phyloP scores from a whole-genome alignment of 352 stramenopile genomes.

The Globisporangium nunn region DNA sequence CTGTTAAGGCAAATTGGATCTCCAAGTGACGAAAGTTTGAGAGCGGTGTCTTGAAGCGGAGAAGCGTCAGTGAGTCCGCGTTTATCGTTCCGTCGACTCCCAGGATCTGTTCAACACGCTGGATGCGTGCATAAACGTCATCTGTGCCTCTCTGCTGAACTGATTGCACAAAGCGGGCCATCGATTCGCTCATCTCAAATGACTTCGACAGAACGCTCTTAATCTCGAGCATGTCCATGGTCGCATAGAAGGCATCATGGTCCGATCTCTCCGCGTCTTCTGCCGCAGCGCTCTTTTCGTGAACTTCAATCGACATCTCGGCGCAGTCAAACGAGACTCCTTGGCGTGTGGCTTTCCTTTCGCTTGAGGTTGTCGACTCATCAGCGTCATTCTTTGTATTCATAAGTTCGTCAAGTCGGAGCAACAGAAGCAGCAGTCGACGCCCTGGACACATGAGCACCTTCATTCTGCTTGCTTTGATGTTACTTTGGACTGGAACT shows the following conservation, averaged over 20 bases:
- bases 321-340: constrained; percentile 11
- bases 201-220: constrained; percentile 36
- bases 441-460: constrained; percentile 23
- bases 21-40: constrained; percentile 10
- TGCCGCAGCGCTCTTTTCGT: not conserved
- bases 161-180: constrained; percentile 25
- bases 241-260: not conserved
- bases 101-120: constrained; percentile 18
- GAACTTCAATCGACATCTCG: constrained; percentile 4
- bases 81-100: constrained; percentile 25
- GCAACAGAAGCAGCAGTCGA: constrained; percentile 37
- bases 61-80: constrained; percentile 10
- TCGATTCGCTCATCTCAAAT: constrained; percentile 28
- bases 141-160: constrained; percentile 5
- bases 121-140: constrained; percentile 12
- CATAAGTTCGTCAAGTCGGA: constrained; percentile 40
- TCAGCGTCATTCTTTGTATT: constrained; percentile 11
- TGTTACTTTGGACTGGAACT: constrained; percentile 6
- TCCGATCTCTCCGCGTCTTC: not conserved
- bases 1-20: constrained; percentile 40
- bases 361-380: not conserved
- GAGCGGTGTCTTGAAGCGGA: not conserved
- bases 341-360: constrained; percentile 4
- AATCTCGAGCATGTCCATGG: constrained; percentile 22
- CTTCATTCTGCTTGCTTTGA: constrained; percentile 13